These are phyloP conservation scores for Prunus dulcis DNA, from an alignment of 306 rosid genomes.

Conservation along the genomic window DNA sequence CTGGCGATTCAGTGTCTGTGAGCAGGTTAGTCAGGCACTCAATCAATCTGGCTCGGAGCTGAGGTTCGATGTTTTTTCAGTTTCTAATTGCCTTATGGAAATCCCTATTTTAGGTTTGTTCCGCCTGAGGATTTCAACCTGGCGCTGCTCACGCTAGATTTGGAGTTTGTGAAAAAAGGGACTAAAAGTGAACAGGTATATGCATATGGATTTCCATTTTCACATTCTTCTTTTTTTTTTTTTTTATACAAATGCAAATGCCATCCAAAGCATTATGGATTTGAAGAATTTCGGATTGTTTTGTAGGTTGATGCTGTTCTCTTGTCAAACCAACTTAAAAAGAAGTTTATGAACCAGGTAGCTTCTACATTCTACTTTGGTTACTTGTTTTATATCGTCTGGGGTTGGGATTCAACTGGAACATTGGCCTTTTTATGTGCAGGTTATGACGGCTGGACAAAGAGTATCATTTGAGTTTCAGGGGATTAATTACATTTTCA, in stretches of 20 bases:
- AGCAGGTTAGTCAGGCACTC: conserved; percentile 40
- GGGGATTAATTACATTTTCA: conserved; percentile 75
- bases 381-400: not conserved
- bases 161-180: conserved; percentile 83
- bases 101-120: conserved; percentile 51
- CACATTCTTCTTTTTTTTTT: not conserved
- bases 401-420: not conserved
- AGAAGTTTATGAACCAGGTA: conserved; percentile 75
- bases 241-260: not conserved
- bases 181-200: conserved; percentile 74
- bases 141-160: conserved; percentile 72
- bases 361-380: not conserved
- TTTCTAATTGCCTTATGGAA: not conserved
- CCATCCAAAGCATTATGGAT: not conserved
- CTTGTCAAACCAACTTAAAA: conserved; percentile 61
- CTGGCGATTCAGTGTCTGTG: conserved; percentile 54
- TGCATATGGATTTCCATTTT: conserved; percentile 11
- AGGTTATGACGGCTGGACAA: conserved; percentile 94
- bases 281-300: conserved; percentile 1
- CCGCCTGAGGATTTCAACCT: conserved; percentile 76
- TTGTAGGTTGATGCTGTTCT: conserved; percentile 86
- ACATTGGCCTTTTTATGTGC: conserved; percentile 25
- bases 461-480: conserved; percentile 78
- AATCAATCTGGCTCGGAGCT: not conserved
- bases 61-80: conserved; percentile 1